These are phyloP conservation scores for Annulohypoxylon nitens DNA, from an alignment of 495 filamentous ascomycete species.

Conservation along the genomic window DNA sequence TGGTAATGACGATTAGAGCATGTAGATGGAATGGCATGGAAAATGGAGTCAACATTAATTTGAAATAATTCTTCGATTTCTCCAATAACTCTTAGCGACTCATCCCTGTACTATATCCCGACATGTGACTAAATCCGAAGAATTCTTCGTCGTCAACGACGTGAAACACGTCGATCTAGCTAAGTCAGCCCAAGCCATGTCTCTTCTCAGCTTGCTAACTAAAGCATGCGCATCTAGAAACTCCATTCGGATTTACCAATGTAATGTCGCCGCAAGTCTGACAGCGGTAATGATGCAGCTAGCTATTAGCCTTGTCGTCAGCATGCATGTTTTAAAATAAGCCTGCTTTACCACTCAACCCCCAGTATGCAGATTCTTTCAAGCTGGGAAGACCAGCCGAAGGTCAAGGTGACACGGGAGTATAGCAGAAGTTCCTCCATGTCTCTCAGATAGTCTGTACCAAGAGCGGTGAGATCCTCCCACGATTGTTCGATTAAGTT, in stretches of 20 bases:
- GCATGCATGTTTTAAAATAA: not conserved
- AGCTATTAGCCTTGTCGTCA: not conserved
- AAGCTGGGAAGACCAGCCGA: constrained; percentile 64
- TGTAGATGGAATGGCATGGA: constrained; percentile 30
- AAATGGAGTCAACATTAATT: constrained; percentile 34
- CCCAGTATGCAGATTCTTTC: constrained; percentile 64
- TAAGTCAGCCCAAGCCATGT: constrained; percentile 6
- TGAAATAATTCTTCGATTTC: constrained; percentile 16
- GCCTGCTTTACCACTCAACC: constrained; percentile 53
- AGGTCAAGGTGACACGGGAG: constrained; percentile 64
- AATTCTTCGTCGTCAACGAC: constrained; percentile 1
- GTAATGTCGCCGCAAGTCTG: not conserved
- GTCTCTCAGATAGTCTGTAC: constrained; percentile 54
- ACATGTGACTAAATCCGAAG: constrained; percentile 4
- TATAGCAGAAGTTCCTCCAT: constrained; percentile 65
- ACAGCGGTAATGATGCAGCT: not conserved
- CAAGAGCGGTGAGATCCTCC: constrained; percentile 54
- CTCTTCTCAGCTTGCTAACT: not conserved
- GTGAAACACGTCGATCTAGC: not conserved
- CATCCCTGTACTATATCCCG: constrained; percentile 12
- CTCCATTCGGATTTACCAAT: not conserved
- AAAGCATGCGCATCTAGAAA: not conserved
- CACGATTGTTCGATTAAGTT: constrained; percentile 45
- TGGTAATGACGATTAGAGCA: constrained; percentile 38
- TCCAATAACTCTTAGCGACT: not conserved